phyloP scores from a whole-genome alignment of 768 basidiomycete genomes.

The Suillus clintonianus region DNA sequence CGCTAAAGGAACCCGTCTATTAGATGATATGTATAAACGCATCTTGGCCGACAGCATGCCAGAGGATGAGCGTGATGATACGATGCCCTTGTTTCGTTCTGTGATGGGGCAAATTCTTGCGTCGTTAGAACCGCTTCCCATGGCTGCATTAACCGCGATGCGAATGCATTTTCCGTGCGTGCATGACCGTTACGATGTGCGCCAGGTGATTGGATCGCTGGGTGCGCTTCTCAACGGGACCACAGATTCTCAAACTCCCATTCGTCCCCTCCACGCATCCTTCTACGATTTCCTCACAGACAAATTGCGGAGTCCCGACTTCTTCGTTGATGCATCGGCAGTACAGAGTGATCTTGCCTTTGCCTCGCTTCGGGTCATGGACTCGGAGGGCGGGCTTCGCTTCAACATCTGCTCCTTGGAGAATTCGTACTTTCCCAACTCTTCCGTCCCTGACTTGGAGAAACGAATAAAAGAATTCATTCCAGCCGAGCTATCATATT shows the following conservation, averaged over 20 bases:
- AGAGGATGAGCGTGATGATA: not conserved
- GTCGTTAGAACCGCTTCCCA: conserved; percentile 2
- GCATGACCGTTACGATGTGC: not conserved
- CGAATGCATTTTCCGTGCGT: not conserved
- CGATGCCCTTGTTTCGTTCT: not conserved
- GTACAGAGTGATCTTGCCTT: conserved; percentile 9
- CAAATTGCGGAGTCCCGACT: conserved; percentile 9
- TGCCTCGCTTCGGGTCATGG: conserved; percentile 27
- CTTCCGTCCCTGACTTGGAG: conserved; percentile 16
- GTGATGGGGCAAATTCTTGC: conserved; percentile 2
- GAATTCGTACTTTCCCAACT: conserved; percentile 27
- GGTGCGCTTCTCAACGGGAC: conserved; percentile 6
- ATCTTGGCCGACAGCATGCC: conserved; percentile 3
- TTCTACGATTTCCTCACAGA: conserved; percentile 27
- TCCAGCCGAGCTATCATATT: conserved; percentile 26
- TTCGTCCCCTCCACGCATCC: conserved; percentile 25
- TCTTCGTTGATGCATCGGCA: conserved; percentile 5
- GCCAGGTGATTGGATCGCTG: too few relatives aligned
- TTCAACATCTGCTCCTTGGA: conserved; percentile 12
- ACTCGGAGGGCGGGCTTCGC: conserved; percentile 16
- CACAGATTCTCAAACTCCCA: not conserved
- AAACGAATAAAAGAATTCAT: conserved; percentile 20
- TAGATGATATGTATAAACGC: conserved; percentile 4
- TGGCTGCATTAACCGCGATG: not conserved
- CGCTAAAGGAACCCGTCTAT: not conserved